phyloP scores from a whole-genome alignment of 108 stramenopile species.

The Aureococcus anophagefferens region DNA sequence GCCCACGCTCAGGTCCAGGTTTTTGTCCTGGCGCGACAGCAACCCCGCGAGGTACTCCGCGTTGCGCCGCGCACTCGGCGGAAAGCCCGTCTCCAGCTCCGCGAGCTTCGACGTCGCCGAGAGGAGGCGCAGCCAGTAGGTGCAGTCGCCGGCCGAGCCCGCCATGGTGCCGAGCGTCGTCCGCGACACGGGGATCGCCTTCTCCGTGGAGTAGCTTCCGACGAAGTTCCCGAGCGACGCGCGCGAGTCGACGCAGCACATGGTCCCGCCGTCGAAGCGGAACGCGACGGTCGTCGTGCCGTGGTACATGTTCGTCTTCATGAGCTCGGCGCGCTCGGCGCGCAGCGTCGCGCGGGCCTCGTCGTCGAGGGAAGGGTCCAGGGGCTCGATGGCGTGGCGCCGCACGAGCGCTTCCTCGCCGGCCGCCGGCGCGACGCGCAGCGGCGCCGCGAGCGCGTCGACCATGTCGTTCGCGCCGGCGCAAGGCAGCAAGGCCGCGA shows the following conservation, averaged over 20 bases:
- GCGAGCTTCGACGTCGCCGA: constrained; percentile 53
- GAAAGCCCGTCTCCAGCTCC: constrained; percentile 26
- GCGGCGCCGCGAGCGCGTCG: too few relatives aligned
- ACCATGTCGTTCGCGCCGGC: too few relatives aligned
- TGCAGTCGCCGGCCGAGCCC: constrained; percentile 76
- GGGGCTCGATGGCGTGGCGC: too few relatives aligned
- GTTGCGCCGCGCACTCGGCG: not conserved
- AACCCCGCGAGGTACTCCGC: constrained; percentile 16
- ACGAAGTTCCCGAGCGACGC: constrained; percentile 80
- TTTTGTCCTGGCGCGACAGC: constrained; percentile 49
- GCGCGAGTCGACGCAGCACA: constrained; percentile 71
- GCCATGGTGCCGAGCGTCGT: constrained; percentile 76
- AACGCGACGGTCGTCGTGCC: constrained; percentile 81
- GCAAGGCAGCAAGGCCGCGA: too few relatives aligned
- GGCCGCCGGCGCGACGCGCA: too few relatives aligned
- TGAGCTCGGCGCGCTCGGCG: too few relatives aligned
- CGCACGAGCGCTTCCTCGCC: too few relatives aligned
- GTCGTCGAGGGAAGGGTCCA: too few relatives aligned
- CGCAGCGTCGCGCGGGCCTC: too few relatives aligned
- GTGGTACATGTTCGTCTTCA: too few relatives aligned
- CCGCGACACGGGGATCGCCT: constrained; percentile 28
- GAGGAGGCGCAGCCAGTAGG: constrained; percentile 64
- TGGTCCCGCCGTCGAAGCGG: constrained; percentile 63
- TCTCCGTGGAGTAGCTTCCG: constrained; percentile 68
- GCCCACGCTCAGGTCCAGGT: constrained; percentile 55